A percentile compares a stretch with the other conserved stretches of the same genome.
Conservation (phyloP, 192 early-diverging fungal species). For the Coemansia sp. region DNA sequence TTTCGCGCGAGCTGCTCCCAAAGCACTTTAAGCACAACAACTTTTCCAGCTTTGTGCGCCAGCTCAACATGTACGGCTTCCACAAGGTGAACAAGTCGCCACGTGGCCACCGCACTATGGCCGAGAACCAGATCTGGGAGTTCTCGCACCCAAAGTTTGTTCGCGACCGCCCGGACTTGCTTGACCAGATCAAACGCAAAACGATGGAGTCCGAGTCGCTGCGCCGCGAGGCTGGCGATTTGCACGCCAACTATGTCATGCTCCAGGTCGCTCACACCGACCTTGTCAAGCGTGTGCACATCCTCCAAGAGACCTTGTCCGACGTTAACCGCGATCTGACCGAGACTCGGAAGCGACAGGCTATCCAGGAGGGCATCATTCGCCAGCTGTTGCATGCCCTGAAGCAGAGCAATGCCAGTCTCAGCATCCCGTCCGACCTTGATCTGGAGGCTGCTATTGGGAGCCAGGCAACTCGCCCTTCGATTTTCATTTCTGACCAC, state of each 20-base stretch:
- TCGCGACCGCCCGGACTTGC: constrained; percentile 73
- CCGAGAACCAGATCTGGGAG: constrained; percentile 93
- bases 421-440: constrained; percentile 43
- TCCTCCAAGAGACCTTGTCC: constrained; percentile 74
- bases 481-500: constrained; percentile 58
- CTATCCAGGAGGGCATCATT: constrained; percentile 68
- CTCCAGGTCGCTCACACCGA: constrained; percentile 78
- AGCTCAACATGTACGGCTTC: constrained; percentile 87
- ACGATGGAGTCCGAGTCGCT: constrained; percentile 82
- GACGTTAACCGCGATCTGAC: constrained; percentile 75
- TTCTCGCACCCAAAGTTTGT: constrained; percentile 85
- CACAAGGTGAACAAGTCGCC: constrained; percentile 86
- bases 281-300: constrained; percentile 72
- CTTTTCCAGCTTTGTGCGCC: constrained; percentile 89
- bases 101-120: constrained; percentile 78
- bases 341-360: constrained; percentile 74
- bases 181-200: constrained; percentile 93
- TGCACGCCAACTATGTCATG: constrained; percentile 76
- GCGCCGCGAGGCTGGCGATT: constrained; percentile 75
- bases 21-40: constrained; percentile 93
- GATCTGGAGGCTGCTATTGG: constrained; percentile 53
- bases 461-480: constrained; percentile 50
- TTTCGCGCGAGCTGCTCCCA: constrained; percentile 86
- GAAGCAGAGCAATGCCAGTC: constrained; percentile 37
- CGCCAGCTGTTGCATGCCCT: constrained; percentile 65